phyloP scores from a whole-genome alignment of 2,329 filamentous ascomycete species.

The Alternaria longipes region DNA sequence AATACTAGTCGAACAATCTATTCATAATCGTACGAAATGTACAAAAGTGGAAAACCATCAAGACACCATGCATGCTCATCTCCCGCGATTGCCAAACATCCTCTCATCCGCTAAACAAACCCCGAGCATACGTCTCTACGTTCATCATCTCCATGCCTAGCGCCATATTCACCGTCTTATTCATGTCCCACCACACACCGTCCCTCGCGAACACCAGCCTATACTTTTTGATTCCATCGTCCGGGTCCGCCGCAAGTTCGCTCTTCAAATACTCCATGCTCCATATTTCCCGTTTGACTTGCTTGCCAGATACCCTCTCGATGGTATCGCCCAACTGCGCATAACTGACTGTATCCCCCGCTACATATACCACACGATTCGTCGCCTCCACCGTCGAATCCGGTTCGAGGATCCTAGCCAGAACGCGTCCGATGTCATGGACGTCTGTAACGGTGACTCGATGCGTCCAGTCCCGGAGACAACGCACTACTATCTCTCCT shows the following conservation, averaged over 20 bases:
- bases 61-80: neutral
- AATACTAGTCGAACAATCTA: slow-evolving; percentile 10
- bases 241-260: slow-evolving; percentile 59
- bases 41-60: neutral
- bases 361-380: slow-evolving; percentile 63
- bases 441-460: slow-evolving; percentile 70
- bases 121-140: slow-evolving; percentile 53
- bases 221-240: slow-evolving; percentile 66
- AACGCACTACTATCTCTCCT: slow-evolving; percentile 55
- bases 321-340: slow-evolving; percentile 62
- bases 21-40: neutral
- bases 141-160: slow-evolving; percentile 58
- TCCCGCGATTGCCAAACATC: neutral
- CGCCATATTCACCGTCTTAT: slow-evolving; percentile 62
- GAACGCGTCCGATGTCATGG: slow-evolving; percentile 69
- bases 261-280: slow-evolving; percentile 55
- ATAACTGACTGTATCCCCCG: slow-evolving; percentile 71
- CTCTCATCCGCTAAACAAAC: neutral
- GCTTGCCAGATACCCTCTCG: slow-evolving; percentile 53
- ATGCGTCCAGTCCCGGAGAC: slow-evolving; percentile 69
- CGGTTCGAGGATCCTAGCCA: slow-evolving; percentile 62
- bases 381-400: slow-evolving; percentile 28
- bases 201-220: slow-evolving; percentile 67
- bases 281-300: slow-evolving; percentile 63
- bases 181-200: slow-evolving; percentile 68